Base-by-base conservation (phyloP, 2,329 filamentous ascomycete genomes). In the Sporothrix inflata region DNA sequence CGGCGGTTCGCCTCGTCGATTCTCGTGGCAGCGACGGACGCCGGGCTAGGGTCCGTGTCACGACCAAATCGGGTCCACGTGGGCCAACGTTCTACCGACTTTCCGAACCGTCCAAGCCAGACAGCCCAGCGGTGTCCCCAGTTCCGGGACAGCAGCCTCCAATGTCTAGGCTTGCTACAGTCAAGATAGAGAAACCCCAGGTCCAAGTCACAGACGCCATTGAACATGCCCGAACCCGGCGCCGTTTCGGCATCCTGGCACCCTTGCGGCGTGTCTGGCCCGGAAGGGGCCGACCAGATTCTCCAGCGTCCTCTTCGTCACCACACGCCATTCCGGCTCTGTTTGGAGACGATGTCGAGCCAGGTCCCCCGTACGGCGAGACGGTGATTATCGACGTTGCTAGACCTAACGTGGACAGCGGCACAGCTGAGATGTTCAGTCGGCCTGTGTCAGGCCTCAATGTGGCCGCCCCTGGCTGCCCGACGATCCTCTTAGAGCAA, bases 401-500 rank as follows among this genome's bases (percentile, higher is more conserved):
- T 11, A 47, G 30, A 51, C 71, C 38, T 9, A 55, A 73, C 14
- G 55, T 19, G n/a, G 40, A 61, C 40, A 47, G 40, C 45, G 53
- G 30, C 53, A 38, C 45, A 19, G 72, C 69, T 45, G 69, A 66
- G 2, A 30, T 55, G 12, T 49, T 38, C 47, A 49, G 67, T 24
- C 38, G 24, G 14, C 51, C 40, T 19, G 21, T 21, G 19, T 21
- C 53, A 4, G 69, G 66, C 51, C 7, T 49, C 9, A 71, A 65
- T 7, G 40, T 73, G n/a, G 72, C 51, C 5, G 24, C 63, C 1
- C 69, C 72, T 19, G 65, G 69, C 9, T 42, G 14, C 11, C 70
- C 72, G 12, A 21, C 40, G 14, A 75, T 80, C 53, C 77, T 83
- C 8, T 76, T 82, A 38, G 78, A 81, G 75, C 74, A 75, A 45